Evolutionary conservation across 768 basidiomycete species (phyloP), one percentile per base, ranked within the genome.

Genomic region (Tulasnella sp.): DNA sequence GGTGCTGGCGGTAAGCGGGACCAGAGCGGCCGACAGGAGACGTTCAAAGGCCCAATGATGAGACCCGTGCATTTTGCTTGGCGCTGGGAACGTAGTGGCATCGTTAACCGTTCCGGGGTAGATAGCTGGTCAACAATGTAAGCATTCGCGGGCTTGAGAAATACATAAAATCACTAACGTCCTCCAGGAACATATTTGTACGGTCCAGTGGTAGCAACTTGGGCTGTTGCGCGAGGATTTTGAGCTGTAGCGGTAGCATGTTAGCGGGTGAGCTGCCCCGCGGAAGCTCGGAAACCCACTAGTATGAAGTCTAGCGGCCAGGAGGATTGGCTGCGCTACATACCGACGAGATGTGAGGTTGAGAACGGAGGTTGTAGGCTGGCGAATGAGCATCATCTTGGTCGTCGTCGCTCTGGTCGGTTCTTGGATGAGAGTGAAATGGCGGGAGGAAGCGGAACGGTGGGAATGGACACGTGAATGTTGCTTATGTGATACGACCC

Each of bases 31-130:
- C 0, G 86, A 84, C 49, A 98, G 77, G 27, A 92, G 75, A 52
- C 93, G 86, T 71, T 99, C 96, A 67, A 97, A 98, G 1, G 91
- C 83, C 81, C 81, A 82, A 70, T 81, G 94, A 71, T 96, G 83
- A 2, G 91, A 92, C 49, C 96, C 94, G 64, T 93, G 86, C 1
- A 79, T 69, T 66, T 78, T 83, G 59, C 79, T 84, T 4, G 91
- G 79, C 4, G 82, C 68, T 19, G 94, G 93, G 74, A 94, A 97
- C 7, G 81, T 73, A 2, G 87, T 91, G 1, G 93, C 86, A 68
- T 99, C 96, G 71, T 99, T 98, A 59, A 91, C 92, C 29, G 89
- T 86, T 49, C 94, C 96, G 68, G 80, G 80, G 72, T 84, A 79
- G 66, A 96, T 78, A 59, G 92, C 91, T 61, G 19, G 27, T 21